A percentile compares a stretch with the other conserved stretches of the same genome.
Conservation (phyloP, 768 basidiomycete species). For the Pleurotus pulmonarius region DNA sequence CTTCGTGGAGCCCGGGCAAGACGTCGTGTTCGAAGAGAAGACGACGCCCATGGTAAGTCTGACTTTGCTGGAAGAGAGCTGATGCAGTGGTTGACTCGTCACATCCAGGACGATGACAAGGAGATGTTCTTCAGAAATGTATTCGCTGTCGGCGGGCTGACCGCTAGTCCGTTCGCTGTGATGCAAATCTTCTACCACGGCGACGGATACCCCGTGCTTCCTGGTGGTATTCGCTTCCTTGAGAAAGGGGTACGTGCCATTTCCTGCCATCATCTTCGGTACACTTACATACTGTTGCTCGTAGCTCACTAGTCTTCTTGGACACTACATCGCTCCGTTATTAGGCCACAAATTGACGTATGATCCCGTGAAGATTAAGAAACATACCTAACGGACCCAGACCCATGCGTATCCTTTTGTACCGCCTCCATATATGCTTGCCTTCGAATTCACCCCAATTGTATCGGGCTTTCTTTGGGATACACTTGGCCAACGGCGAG, state of each 20-base stretch:
- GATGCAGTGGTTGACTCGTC: not conserved
- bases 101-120: slow-evolving; percentile 2
- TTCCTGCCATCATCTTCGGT: not conserved
- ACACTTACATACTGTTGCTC: not conserved
- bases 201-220: not conserved
- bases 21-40: slow-evolving; percentile 1
- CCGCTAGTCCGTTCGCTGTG: slow-evolving; percentile 3
- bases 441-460: too few species aligned
- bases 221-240: slow-evolving; percentile 2
- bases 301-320: not conserved
- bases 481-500: too few species aligned
- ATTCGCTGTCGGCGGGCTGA: not conserved
- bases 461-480: too few species aligned
- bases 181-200: slow-evolving; percentile 6
- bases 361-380: not conserved
- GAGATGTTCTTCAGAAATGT: slow-evolving; percentile 5
- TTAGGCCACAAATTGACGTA: not conserved
- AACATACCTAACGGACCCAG: not conserved
- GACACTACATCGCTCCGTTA: slow-evolving; percentile 2
- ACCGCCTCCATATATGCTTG: too few species aligned
- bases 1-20: not conserved
- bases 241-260: not conserved
- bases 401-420: too few species aligned
- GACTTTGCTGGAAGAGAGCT: not conserved
- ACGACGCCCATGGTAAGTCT: slow-evolving; percentile 2